Evolutionary conservation across 768 basidiomycete genomes (phyloP), one percentile per base, ranked within the genome.

Genomic region (Pleurotus pulmonarius): DNA sequence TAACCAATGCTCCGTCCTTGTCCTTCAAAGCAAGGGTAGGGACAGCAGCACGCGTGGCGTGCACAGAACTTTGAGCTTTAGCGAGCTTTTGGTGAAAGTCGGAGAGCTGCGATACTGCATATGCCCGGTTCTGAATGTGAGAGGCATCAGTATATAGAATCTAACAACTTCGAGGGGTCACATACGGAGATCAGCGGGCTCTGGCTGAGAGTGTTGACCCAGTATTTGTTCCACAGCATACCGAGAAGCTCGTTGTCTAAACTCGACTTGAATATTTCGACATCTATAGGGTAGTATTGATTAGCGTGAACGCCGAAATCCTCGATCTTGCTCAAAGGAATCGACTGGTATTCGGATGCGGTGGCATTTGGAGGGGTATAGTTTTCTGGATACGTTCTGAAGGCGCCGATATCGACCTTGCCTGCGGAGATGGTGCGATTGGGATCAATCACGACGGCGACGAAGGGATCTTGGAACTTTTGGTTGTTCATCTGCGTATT

Each of bases 261-360:
- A 58, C 81, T 86, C 22, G 88, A 91, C 71, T 97, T 98, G 83
- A 97, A 99, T 52, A 98, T 88, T 67, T 94, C 87, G 15, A 99
- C 89, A 29, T 96, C 94, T 12, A 99, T 80, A 20, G 84, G 90
- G 69, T 99, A 99, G 69, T 99, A 99, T 59, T 92, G 87, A 65
- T 92, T 91, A 34, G 96, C 94, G 65, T 99, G 97, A 3, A 98
- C 97, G 69, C 97, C 97, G 66, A 99, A 99, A 69, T 99, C 97
- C 70, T 98, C 97, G 58, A 99, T 95, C 78, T 99, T 99, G 76
- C 82, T 86, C 39, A 97, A 80, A 0, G 97, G 97, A 63, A 98
- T 98, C 47, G 91, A 94, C 69, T 99, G 96, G 65, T 98, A 98
- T 69, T 95, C 90, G 22, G 90, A 90, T 2, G 86, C 70, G 20